Evolutionary conservation across 2,329 filamentous ascomycete species (phyloP), one percentile per base, ranked within the genome.

Genomic region (Colletotrichum sp.): DNA sequence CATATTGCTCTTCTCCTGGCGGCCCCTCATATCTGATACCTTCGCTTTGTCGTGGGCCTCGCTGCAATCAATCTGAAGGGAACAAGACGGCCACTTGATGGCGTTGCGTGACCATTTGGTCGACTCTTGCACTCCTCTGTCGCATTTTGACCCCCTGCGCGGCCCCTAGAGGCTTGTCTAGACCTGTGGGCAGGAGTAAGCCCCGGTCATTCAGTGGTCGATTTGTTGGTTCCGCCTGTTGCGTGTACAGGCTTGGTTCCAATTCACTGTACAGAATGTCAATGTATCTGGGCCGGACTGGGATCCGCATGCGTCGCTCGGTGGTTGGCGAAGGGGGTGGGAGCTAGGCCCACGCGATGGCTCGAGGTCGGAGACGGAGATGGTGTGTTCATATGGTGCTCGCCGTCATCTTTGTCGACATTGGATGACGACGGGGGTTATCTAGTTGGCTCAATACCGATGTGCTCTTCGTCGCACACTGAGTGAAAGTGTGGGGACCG

Each of bases 341-440:
- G 36, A 55, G 57, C 55, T 57, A 26, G 39, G 32, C 32, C 55
- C 62, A 72, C 30, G n/a, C 16, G 44, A 64, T 44, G 67, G 44
- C 66, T 71, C 22, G 60, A 71, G 66, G 55, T 59, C 18, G 39
- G 68, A 67, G 16, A 55, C 18, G 36, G 39, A 75, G 75, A 63
- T 32, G 75, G 75, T 70, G 67, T 75, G 36, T 73, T 75, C 73
- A 75, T 75, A 68, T 68, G 55, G 30, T 68, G 70, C 64, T 65
- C 24, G 44, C 70, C 34, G 36, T 44, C 71, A 57, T 59, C 59
- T 65, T 60, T 59, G 28, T 63, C 62, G 34, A 69, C 73, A 59
- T 73, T 65, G 70, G 70, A 73, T 65, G 34, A 52, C 57, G 73
- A 59, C 73, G 34, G 73, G 70, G 57, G 57, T 75, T 63, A 68